Evolutionary conservation across 2,329 filamentous ascomycete genomes (phyloP).

Genomic region (Xylariales sp.): DNA sequence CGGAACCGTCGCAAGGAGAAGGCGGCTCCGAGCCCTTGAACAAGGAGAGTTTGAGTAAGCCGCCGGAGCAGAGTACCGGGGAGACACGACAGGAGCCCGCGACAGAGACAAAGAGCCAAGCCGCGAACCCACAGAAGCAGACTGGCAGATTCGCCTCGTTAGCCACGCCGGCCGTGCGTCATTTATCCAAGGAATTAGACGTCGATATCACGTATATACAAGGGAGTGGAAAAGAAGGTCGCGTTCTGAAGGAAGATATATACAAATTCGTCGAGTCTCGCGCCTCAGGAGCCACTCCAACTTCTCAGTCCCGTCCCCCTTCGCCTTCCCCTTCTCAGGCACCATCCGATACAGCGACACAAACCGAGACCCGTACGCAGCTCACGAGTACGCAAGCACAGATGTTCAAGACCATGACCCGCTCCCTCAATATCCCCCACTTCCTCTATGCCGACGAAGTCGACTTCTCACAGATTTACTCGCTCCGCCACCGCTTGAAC

Average conservation of each 20-base stretch:
- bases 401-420: conserved; percentile 98
- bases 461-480: conserved; percentile 70
- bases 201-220: conserved; percentile 73
- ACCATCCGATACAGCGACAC: conserved; percentile 36
- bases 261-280: conserved; percentile 60
- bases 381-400: conserved; percentile 77
- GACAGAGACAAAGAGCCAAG: too few relatives aligned
- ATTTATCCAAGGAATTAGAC: conserved; percentile 74
- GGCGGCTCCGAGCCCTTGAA: conserved; percentile 21
- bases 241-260: conserved; percentile 91
- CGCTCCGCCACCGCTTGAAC: conserved; percentile 72
- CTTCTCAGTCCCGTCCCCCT: conserved; percentile 17
- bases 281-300: conserved; percentile 15
- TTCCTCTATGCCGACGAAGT: conserved; percentile 93
- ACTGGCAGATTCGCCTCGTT: conserved; percentile 67
- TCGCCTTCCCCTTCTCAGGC: conserved; percentile 28
- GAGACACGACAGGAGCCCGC: too few relatives aligned
- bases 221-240: conserved; percentile 85
- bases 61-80: conserved; percentile 11
- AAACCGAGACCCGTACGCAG: conserved; percentile 63
- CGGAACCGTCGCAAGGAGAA: conserved; percentile 25
- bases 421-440: conserved; percentile 84
- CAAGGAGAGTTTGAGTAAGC: conserved; percentile 16
- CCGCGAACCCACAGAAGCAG: conserved; percentile 24
- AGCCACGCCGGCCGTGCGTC: conserved; percentile 88